Base-by-base conservation (phyloP, 495 filamentous ascomycete species). In the Talaromyces stipitatus region DNA sequence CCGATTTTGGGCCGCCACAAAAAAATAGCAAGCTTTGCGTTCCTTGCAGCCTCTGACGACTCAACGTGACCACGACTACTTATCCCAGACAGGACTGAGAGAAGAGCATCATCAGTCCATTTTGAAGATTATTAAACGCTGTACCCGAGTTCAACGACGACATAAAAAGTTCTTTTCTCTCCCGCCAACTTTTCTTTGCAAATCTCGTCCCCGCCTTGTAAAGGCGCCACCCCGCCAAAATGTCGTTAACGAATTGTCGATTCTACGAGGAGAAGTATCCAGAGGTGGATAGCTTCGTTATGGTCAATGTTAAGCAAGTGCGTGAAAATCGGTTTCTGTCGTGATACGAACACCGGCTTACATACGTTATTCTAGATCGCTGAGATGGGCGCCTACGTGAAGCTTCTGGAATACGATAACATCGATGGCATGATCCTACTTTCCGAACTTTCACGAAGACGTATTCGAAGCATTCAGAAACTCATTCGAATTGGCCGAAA, bases 371-470 rank as follows among this genome's bases (percentile, higher is more conserved):
- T 51, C 41, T 50, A 96, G 90, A 98, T 98, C 69, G 94, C 94
- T 69, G 94, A 98, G 71, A 98, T 98, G 94, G 94, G 94, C 63
- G 94, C 94, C 62, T 98, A 98, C 69, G 94, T 98, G 67, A 98
- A 98, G 77, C 85, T 98, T 26, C 86, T 98, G 63, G 94, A 98
- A 77, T 98, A 98, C 73, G 94, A 97, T 72, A 95, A 97, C 76
- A 98, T 98, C 72, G 94, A 98, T 70, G 94, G 94, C 78, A 98
- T 98, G 94, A 98, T 98, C 61, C 80, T 98, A 50, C 87, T 98
- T 60, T 94, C 88, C 63, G 94, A 98, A 71, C 82, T 98, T 50
- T 97, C 95, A 24, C 82, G 94, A 73, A 85, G 94, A 74, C 92
- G 94, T 82, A 98, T 98, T 65, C 79, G 94, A 74, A 91, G 86